A percentile compares a stretch with the other conserved stretches of the same genome.
Conservation (phyloP, 208 protist species). For the Trypanosoma melophagium region DNA sequence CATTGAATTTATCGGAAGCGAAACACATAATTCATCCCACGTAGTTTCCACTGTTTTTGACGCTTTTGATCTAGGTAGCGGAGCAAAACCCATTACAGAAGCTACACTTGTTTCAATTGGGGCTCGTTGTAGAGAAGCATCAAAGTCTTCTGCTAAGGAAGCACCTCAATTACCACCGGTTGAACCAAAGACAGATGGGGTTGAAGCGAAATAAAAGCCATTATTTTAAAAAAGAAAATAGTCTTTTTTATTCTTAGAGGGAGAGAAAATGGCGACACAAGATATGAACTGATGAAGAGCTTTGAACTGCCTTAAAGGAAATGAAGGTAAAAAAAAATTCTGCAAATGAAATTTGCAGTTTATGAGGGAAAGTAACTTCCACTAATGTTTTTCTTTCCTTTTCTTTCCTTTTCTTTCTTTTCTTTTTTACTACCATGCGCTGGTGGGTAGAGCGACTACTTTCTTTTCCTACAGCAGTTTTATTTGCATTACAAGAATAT, state of each 20-base stretch:
- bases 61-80: constrained; percentile 83
- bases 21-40: constrained; percentile 87
- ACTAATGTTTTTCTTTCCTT: constrained; percentile 7
- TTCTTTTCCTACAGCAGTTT: background rate
- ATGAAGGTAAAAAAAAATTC: constrained; percentile 6
- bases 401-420: constrained; percentile 11
- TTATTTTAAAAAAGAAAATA: too few species aligned
- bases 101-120: constrained; percentile 74
- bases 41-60: constrained; percentile 89
- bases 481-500: too few species aligned
- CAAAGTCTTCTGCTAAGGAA: constrained; percentile 22
- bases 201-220: background rate
- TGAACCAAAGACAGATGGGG: constrained; percentile 2
- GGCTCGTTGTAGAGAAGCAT: constrained; percentile 74
- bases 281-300: constrained; percentile 13
- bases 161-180: constrained; percentile 14
- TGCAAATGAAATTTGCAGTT: constrained; percentile 6
- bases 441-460: background rate
- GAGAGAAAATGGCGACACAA: background rate
- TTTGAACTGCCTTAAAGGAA: constrained; percentile 7
- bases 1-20: constrained; percentile 80
- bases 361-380: constrained; percentile 11
- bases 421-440: background rate
- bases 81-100: constrained; percentile 82
- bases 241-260: constrained; percentile 7